Conservation (phyloP, 1,284 basidiomycete genomes). For the Tilletia indica region DNA sequence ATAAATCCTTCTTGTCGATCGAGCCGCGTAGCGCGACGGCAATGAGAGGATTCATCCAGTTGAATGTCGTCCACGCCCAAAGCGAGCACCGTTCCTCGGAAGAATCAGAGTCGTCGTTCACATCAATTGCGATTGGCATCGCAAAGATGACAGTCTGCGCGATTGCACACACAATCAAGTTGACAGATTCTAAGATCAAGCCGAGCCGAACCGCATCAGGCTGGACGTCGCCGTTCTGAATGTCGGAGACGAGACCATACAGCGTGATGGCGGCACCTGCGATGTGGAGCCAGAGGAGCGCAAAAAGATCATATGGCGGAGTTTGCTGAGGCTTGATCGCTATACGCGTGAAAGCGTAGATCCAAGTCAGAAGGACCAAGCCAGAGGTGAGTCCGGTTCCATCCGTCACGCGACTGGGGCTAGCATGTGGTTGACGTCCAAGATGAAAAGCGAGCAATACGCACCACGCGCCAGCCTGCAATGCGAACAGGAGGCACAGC, state of each 20-base stretch:
- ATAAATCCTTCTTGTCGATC: conserved; percentile 36
- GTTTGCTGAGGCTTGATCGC: conserved; percentile 10
- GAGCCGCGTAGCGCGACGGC: conserved; percentile 21
- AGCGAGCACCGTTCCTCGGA: conserved; percentile 74
- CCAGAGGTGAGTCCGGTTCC: not conserved
- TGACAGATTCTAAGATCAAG: not conserved
- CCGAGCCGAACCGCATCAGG: not conserved
- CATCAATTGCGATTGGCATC: conserved; percentile 10
- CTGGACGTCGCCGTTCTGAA: not conserved
- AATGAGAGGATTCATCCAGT: conserved; percentile 64
- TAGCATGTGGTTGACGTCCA: not conserved
- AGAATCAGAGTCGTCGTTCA: conserved; percentile 27
- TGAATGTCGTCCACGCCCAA: conserved; percentile 74
- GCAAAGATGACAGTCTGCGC: conserved; percentile 3
- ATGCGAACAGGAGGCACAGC: not conserved
- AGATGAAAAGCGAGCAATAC: not conserved
- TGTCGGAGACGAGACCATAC: not conserved
- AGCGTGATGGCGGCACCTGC: not conserved
- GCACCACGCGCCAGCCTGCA: conserved; percentile 4
- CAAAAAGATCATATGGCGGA: conserved; percentile 8
- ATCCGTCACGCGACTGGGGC: not conserved
- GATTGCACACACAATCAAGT: not conserved
- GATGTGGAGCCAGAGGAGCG: conserved; percentile 2
- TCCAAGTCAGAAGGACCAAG: conserved; percentile 7
- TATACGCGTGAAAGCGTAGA: conserved; percentile 10